Evolutionary conservation across 2,329 filamentous ascomycete genomes (phyloP), one percentile per base, ranked within the genome.

Genomic region (Cercospora citrullina): DNA sequence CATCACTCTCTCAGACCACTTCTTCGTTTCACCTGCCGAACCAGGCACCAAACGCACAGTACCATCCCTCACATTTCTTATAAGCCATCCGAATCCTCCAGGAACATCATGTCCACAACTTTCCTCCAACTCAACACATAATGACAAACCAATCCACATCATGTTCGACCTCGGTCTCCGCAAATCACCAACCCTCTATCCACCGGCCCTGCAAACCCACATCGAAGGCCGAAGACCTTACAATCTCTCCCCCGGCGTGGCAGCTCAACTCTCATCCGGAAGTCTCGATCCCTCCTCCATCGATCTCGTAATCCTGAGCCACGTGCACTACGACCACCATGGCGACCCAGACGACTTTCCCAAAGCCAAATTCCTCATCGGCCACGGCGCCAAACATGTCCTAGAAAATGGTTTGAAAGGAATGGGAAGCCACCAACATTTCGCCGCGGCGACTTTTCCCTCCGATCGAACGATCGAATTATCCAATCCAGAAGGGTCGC

Each of bases 271-370:
- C 67, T 69, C 59, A 26, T 59, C 64, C 6, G 81, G 81, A 5
- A 79, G 79, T 1, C 63, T 84, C 1, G 68, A 75, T 4, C 77
- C 81, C 1, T 67, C 68, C 8, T 76, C 79, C 7, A 75, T 83
- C 14, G 74, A 83, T 64, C 75, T 77, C 5, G 78, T 85, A 4
- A 77, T 87, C 7, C 74, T 86, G 1, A 84, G 82, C 70, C 86
- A 88, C 67, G 76, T 77, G 1, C 86, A 88, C 71, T 87, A 84
- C 80, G 86, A 88, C 71, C 86, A 88, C 69, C 80, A 84, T 42
- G 87, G 86, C n/a, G 86, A 84, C 4, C 84, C 85, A 0, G 76
- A 78, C 1, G 84, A 87, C 71, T 88, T 87, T 69, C 68, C 79
- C 0, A 75, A 78, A 12, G 79, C 84, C 0, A 78, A 78, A 2